phyloP scores from a whole-genome alignment of 768 basidiomycete genomes.

The Coprinellus micaceus region DNA sequence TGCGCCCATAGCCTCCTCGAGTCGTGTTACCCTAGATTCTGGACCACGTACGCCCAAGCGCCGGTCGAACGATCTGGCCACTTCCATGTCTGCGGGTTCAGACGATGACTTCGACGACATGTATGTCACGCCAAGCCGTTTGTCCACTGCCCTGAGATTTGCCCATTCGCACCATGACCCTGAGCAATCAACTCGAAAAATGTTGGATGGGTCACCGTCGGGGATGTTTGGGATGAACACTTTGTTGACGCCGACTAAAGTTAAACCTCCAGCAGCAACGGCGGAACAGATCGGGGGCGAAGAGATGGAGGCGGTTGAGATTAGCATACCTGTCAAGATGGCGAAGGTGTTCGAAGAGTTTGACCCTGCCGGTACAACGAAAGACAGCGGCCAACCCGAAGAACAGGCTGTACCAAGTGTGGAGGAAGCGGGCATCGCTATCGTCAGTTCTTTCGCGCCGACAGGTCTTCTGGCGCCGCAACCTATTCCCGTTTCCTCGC shows the following conservation, averaged over 20 bases:
- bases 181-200: neutral
- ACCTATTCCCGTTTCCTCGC: neutral
- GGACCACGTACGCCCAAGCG: slow-evolving; percentile 1
- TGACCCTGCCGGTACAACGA: too few relatives aligned
- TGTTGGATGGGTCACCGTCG: neutral
- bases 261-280: neutral
- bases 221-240: slow-evolving; percentile 8
- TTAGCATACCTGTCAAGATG: neutral
- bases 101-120: slow-evolving; percentile 20
- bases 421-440: too few relatives aligned
- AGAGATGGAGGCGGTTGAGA: slow-evolving; percentile 29
- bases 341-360: slow-evolving; percentile 29
- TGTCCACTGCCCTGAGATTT: slow-evolving; percentile 14
- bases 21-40: slow-evolving; percentile 7
- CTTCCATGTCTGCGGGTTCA: slow-evolving; percentile 3
- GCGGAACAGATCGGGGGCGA: slow-evolving; percentile 28
- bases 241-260: neutral
- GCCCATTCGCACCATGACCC: slow-evolving; percentile 4
- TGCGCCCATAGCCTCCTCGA: slow-evolving; percentile 12
- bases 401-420: slow-evolving; percentile 26
- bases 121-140: slow-evolving; percentile 6
- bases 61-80: neutral
- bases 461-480: neutral
- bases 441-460: slow-evolving; percentile 6
- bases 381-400: slow-evolving; percentile 16